These are phyloP conservation scores for Ganoderma multipileum DNA, from an alignment of 1,284 basidiomycete genomes.

Conservation along the genomic window DNA sequence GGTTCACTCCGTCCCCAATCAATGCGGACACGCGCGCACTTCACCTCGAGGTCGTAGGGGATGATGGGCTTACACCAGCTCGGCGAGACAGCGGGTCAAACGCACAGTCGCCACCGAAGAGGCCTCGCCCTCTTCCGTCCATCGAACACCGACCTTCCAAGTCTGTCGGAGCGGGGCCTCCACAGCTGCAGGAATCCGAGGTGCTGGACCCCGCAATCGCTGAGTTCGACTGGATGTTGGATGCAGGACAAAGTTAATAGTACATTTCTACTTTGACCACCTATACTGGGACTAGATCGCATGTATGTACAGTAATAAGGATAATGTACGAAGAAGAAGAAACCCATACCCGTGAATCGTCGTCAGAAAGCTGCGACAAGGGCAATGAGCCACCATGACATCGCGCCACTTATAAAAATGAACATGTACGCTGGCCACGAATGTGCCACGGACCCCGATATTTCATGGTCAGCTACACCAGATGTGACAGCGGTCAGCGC, in stretches of 20 bases:
- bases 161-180: neutral
- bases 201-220: neutral
- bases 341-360: neutral
- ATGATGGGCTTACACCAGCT: neutral
- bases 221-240: neutral
- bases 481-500: too few species aligned
- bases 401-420: neutral
- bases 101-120: neutral
- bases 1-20: neutral
- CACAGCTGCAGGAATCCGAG: slow-evolving; percentile 1
- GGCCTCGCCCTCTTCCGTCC: neutral
- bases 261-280: neutral
- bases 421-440: neutral
- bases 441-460: neutral
- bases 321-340: too few species aligned
- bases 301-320: too few species aligned
- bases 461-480: neutral
- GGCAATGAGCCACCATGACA: neutral
- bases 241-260: neutral
- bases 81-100: neutral
- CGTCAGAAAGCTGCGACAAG: neutral
- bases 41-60: neutral
- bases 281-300: too few species aligned
- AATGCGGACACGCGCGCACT: neutral
- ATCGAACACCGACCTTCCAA: neutral